Base-by-base conservation (phyloP, 192 early-diverging fungal species). In the Coemansia sp. region DNA sequence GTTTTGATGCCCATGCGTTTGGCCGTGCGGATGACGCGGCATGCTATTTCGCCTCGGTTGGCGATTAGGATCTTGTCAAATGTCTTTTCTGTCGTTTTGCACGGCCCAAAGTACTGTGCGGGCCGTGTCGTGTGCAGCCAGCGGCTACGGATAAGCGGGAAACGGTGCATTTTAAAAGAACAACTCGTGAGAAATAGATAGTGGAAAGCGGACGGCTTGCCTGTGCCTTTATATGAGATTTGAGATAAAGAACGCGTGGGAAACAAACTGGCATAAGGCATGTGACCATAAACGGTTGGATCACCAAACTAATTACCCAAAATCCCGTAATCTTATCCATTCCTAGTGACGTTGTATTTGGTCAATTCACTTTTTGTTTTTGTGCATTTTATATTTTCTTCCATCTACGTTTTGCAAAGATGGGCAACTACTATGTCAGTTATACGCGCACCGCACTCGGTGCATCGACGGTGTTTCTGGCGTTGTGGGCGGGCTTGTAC, bases 61-160 rank as follows among this genome's bases (percentile, higher is more conserved):
- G 94, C 96, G 62, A 98, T 91, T 51, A 98, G 85, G 57, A 98
- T 95, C 82, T 98, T 98, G 83, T 95, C 89, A 74, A 98, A 95
- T 47, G 32, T 32, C 32, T 32, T 32, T 32, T 32, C 32, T 7
- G 32, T 32, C 5, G 32, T 32, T 32, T 32, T 32, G 32, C 32
- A 32, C 32, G 32, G 32, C 7, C 32, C 32, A 32, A 32, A 32
- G 32, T 32, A 32, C 32, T 32, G 32, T 32, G 32, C 32, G 1
- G 32, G 1, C 32, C 32, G 32, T 5, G 32, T 32, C 32, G 32
- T 32, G 32, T 32, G 32, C 32, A 32, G 32, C 32, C 32, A 32
- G 32, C 32, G 32, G 32, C 32, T 32, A 32, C 32, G 32, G 5
- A 32, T 32, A 32, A 32, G 32, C 32, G 32, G 32, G 7, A 32